Evolutionary conservation across 768 basidiomycete genomes (phyloP).

Genomic region (Lactifluus piperatus): DNA sequence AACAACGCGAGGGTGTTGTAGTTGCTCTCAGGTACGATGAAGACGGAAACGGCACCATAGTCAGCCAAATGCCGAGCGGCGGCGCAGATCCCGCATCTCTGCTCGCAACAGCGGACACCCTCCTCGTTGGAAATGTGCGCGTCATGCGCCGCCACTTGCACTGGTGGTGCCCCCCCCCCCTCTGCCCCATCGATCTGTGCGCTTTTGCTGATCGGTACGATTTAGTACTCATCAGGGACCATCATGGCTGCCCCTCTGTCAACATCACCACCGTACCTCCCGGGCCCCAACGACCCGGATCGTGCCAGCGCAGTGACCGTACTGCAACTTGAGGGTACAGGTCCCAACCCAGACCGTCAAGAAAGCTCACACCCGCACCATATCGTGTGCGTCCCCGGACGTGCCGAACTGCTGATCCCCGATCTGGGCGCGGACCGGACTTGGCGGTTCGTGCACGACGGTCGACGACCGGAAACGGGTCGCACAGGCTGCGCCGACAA

Average conservation of each 20-base stretch:
- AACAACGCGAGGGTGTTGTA: conserved; percentile 58
- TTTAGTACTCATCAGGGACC: conserved; percentile 61
- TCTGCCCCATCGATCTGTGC: neutral
- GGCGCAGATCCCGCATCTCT: conserved; percentile 61
- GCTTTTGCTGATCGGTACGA: neutral
- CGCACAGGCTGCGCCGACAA: neutral
- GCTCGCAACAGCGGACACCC: conserved; percentile 44
- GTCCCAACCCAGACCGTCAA: conserved; percentile 62
- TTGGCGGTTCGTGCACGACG: conserved; percentile 42
- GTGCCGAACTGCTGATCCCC: conserved; percentile 30
- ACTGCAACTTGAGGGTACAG: conserved; percentile 42
- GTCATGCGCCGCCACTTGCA: neutral
- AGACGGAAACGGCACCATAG: conserved; percentile 43
- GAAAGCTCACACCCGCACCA: conserved; percentile 73
- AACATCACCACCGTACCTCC: conserved; percentile 37
- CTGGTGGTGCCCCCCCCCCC: neutral
- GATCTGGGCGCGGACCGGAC: conserved; percentile 46
- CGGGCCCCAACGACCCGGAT: conserved; percentile 24
- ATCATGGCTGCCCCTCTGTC: conserved; percentile 50
- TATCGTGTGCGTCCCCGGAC: conserved; percentile 33
- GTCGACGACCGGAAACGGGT: neutral
- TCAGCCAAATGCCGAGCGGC: conserved; percentile 43
- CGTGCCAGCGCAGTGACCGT: conserved; percentile 22
- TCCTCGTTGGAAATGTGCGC: conserved; percentile 67
- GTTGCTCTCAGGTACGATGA: conserved; percentile 49